A percentile compares a stretch with the other conserved stretches of the same genome.
phyloP scores from a whole-genome alignment of 2,329 filamentous ascomycete genomes.

The Bipolaris victoriae region DNA sequence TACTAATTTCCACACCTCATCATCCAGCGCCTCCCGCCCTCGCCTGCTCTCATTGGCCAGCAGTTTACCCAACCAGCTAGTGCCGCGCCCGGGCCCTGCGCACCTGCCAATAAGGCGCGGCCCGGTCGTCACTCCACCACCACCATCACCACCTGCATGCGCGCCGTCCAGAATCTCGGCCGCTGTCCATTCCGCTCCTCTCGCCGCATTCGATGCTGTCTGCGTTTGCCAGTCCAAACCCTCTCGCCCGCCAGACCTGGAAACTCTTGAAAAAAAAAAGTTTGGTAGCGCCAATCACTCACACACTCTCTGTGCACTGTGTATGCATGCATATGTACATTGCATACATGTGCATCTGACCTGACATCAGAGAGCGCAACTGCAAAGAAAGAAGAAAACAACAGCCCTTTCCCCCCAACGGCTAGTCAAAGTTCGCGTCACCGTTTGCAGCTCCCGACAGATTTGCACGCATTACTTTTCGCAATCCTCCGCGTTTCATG shows the following conservation, averaged over 20 bases:
- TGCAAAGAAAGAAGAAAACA: no score
- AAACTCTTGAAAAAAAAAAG: not conserved
- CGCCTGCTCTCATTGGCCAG: conserved; percentile 17
- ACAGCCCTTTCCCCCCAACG: not conserved
- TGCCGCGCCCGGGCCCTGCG: conserved; percentile 9
- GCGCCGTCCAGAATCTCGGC: conserved; percentile 7
- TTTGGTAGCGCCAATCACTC: no score
- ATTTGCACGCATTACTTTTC: conserved; percentile 4
- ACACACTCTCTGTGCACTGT: no score
- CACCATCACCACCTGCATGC: not conserved
- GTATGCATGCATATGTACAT: no score
- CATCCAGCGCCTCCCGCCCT: conserved; percentile 20
- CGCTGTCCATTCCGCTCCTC: not conserved
- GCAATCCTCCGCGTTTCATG: conserved; percentile 6
- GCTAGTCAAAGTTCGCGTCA: not conserved
- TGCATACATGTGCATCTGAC: no score
- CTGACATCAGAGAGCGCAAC: no score
- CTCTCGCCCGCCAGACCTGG: no score
- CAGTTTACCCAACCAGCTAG: conserved; percentile 12
- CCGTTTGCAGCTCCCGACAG: no score
- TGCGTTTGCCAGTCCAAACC: not conserved
- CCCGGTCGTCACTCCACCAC: conserved; percentile 8
- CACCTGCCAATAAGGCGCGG: conserved; percentile 13
- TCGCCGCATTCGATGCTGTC: not conserved
- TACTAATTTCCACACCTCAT: conserved; percentile 30